Percentiles rank a stretch among this genome's conserved stretches.
These are phyloP conservation scores for Talaromyces albobiverticillius DNA, from an alignment of 2,329 filamentous ascomycete genomes.

Conservation along the genomic window DNA sequence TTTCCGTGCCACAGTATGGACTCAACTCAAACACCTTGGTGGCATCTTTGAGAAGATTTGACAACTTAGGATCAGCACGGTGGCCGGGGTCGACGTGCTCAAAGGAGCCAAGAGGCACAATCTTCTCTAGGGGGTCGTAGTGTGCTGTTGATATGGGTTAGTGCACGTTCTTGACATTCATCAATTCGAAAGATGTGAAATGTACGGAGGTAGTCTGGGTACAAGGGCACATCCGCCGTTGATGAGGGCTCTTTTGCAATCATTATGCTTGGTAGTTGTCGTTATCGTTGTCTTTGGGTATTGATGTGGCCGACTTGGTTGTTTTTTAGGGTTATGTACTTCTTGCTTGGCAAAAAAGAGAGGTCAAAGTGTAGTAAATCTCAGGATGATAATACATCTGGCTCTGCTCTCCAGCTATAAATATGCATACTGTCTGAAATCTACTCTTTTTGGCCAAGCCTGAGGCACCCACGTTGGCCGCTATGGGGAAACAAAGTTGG, in stretches of 20 bases:
- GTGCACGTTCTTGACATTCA: not conserved
- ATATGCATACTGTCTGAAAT: no score
- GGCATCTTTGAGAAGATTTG: constrained; percentile 36
- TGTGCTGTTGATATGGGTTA: not conserved
- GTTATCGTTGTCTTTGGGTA: no score
- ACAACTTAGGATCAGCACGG: constrained; percentile 42
- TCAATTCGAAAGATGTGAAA: not conserved
- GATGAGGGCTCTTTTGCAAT: not conserved
- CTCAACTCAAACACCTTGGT: constrained; percentile 4
- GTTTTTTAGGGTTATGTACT: no score
- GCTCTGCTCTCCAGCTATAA: no score
- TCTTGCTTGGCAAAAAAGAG: no score
- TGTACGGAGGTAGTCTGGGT: constrained; percentile 3
- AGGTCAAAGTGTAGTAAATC: no score
- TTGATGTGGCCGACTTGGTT: no score
- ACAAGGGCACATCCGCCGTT: not conserved
- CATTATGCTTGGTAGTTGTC: no score
- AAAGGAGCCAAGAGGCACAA: constrained; percentile 36
- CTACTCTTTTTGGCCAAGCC: no score
- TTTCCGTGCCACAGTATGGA: constrained; percentile 4
- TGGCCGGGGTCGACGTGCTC: constrained; percentile 41
- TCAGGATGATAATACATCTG: no score
- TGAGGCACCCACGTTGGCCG: no score
- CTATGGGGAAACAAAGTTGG: not conserved
- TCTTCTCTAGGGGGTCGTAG: constrained; percentile 3